phyloP scores from a whole-genome alignment of 2,329 filamentous ascomycete genomes.

The Beauveria sp. region DNA sequence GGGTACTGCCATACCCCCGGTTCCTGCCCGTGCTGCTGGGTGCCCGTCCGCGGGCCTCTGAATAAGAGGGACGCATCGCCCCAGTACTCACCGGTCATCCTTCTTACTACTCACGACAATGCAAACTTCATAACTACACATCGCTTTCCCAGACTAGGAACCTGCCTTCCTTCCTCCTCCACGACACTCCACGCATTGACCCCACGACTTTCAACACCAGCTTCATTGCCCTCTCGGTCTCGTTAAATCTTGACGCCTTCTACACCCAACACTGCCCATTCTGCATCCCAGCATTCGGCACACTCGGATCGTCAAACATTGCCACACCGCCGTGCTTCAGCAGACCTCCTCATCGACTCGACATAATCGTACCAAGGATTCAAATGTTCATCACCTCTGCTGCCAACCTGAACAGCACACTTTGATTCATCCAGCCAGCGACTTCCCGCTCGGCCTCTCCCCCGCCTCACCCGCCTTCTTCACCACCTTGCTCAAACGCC shows the following conservation, averaged over 20 bases:
- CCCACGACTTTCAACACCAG: not conserved
- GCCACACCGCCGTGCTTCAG: not conserved
- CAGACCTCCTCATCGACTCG: not conserved
- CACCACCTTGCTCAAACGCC: conserved; percentile 25
- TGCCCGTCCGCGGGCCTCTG: conserved; percentile 3
- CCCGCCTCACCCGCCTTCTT: conserved; percentile 11
- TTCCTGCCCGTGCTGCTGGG: conserved; percentile 8
- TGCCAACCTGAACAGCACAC: conserved; percentile 12
- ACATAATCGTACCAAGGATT: not conserved
- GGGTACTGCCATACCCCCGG: conserved; percentile 8
- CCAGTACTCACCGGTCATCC: conserved; percentile 22
- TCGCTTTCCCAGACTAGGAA: conserved; percentile 19
- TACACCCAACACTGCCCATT: not conserved
- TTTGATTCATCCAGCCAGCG: conserved; percentile 7
- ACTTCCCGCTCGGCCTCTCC: conserved; percentile 9
- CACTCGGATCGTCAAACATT: not conserved
- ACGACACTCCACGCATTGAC: not conserved
- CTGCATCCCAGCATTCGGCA: not conserved
- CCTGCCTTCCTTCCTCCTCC: conserved; percentile 13
- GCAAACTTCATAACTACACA: conserved; percentile 18
- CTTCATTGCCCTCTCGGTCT: not conserved
- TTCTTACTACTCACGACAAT: conserved; percentile 13
- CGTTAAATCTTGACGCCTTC: not conserved
- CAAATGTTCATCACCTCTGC: conserved; percentile 1
- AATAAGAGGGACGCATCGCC: conserved; percentile 12